Percentiles rank a stretch among this genome's conserved stretches.
Evolutionary conservation across 2,329 filamentous ascomycete species (phyloP).

Genomic region (Trichoderma sp.): DNA sequence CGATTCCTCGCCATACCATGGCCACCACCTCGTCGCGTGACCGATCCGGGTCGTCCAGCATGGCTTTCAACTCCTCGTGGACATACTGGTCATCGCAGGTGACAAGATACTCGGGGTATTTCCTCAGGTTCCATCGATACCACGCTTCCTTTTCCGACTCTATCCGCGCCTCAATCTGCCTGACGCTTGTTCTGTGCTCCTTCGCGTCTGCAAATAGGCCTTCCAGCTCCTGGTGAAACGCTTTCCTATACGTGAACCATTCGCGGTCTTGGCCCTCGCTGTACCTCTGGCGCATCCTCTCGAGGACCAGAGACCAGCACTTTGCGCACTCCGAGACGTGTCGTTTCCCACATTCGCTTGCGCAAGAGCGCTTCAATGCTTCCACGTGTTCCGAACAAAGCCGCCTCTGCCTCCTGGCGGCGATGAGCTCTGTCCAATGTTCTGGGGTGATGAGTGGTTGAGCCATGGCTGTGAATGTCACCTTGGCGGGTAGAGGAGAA

Average conservation of each 20-base stretch:
- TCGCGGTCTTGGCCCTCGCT: constrained; percentile 41
- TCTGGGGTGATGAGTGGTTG: constrained; percentile 35
- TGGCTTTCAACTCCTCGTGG: constrained; percentile 37
- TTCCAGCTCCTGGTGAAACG: constrained; percentile 53
- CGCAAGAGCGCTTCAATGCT: constrained; percentile 46
- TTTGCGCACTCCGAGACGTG: constrained; percentile 48
- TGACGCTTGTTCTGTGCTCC: constrained; percentile 44
- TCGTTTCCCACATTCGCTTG: constrained; percentile 43
- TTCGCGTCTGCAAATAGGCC: constrained; percentile 51
- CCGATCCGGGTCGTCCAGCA: constrained; percentile 41
- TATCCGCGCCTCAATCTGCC: constrained; percentile 52
- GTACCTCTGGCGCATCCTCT: constrained; percentile 44
- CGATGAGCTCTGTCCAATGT: constrained; percentile 43
- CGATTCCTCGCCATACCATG: constrained; percentile 41
- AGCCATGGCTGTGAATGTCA: not conserved
- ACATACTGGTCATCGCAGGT: constrained; percentile 34
- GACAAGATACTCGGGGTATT: constrained; percentile 41
- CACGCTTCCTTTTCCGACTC: constrained; percentile 54
- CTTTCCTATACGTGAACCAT: constrained; percentile 54
- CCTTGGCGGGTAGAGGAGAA: not conserved
- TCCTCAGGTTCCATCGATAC: constrained; percentile 50
- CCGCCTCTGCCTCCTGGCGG: constrained; percentile 34
- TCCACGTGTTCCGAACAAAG: constrained; percentile 46
- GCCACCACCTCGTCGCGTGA: constrained; percentile 41
- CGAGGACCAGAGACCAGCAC: constrained; percentile 51